A percentile compares a stretch with the other conserved stretches of the same genome.
These are phyloP conservation scores for Podaxis sp. DNA, from an alignment of 768 basidiomycete species.

Conservation along the genomic window DNA sequence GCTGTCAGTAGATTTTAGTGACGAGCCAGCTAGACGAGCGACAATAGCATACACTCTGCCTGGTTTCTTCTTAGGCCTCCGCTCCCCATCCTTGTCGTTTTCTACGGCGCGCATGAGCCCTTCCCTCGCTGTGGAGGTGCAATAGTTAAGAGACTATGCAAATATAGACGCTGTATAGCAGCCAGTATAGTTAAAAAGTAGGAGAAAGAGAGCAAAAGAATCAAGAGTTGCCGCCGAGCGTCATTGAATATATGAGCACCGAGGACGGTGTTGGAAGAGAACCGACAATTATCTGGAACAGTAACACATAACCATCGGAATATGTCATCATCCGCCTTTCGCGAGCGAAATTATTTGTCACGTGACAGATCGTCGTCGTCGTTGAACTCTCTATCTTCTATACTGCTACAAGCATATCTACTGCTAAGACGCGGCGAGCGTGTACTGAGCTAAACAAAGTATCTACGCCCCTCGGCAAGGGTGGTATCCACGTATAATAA, in stretches of 20 bases:
- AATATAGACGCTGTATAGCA: neutral
- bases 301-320: slow-evolving; percentile 17
- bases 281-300: slow-evolving; percentile 16
- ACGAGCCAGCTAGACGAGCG: neutral
- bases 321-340: slow-evolving; percentile 22
- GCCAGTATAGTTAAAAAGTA: slow-evolving; percentile 8
- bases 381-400: neutral
- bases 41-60: slow-evolving; percentile 29
- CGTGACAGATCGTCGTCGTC: no score
- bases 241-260: slow-evolving; percentile 12
- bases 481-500: neutral
- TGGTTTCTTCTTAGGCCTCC: slow-evolving; percentile 30
- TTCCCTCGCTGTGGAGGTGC: slow-evolving; percentile 17
- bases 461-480: neutral
- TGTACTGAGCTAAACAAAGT: neutral
- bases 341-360: slow-evolving; percentile 1
- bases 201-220: neutral
- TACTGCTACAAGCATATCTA: neutral
- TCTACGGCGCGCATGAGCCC: slow-evolving; percentile 15
- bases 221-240: neutral
- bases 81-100: slow-evolving; percentile 25
- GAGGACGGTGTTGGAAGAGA: slow-evolving; percentile 17
- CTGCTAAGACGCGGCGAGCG: neutral
- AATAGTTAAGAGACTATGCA: neutral
- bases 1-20: slow-evolving; percentile 39